Percentiles rank a stretch among this genome's conserved stretches.
Evolutionary conservation across 352 stramenopile genomes (phyloP).

Genomic region (Discostella stelligera): DNA sequence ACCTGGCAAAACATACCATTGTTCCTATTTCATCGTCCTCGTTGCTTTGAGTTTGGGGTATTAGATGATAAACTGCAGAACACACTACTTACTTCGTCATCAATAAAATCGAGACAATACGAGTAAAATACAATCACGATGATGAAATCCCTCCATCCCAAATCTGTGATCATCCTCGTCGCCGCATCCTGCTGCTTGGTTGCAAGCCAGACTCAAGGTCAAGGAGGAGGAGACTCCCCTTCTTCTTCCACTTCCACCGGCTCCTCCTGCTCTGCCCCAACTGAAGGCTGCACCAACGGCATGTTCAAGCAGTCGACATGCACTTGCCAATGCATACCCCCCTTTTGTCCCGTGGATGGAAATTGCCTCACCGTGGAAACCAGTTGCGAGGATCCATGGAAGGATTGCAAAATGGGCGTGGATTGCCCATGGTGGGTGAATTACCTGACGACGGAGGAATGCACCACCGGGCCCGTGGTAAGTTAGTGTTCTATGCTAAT

Average conservation of each 20-base stretch:
- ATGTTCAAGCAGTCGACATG: conserved; percentile 8
- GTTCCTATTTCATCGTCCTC: too few species aligned
- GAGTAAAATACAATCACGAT: background rate
- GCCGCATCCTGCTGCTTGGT: background rate
- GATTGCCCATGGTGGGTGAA: conserved; percentile 13
- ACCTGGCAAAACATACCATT: too few species aligned
- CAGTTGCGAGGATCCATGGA: conserved; percentile 6
- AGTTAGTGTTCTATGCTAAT: background rate
- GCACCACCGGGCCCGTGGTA: conserved; percentile 2
- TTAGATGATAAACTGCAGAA: too few species aligned
- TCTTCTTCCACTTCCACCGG: too few species aligned
- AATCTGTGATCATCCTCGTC: background rate
- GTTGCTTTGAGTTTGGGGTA: too few species aligned
- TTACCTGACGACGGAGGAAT: background rate
- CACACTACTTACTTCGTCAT: too few species aligned
- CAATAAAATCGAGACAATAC: too few species aligned
- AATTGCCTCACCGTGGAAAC: background rate
- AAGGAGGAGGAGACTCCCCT: too few species aligned
- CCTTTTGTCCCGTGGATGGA: conserved; percentile 10
- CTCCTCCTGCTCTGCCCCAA: background rate
- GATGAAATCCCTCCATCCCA: background rate
- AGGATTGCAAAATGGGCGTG: background rate
- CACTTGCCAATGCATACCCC: conserved; percentile 13
- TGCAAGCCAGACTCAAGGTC: background rate
- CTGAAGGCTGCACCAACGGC: background rate